Conservation (phyloP, 1,139 yeast genomes). For the Sugiyamaella xylanicola region DNA sequence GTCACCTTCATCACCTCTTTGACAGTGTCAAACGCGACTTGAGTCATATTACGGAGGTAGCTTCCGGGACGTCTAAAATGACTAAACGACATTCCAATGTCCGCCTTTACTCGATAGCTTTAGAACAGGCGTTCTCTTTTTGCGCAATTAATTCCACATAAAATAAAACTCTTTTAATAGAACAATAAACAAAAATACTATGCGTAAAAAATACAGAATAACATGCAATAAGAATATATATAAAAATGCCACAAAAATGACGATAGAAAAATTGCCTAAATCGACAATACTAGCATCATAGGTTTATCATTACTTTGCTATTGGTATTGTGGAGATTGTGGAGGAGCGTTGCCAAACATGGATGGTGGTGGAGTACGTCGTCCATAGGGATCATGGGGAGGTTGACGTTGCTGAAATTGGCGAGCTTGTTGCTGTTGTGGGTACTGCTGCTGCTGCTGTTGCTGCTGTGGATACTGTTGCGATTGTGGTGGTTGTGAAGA, state of each 20-base stretch:
- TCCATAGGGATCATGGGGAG: constrained; percentile 14
- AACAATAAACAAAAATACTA: neutral
- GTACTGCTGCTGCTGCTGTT: constrained; percentile 2
- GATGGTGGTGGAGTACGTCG: constrained; percentile 21
- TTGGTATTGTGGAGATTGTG: constrained; percentile 19
- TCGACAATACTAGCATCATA: constrained; percentile 6
- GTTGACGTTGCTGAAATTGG: constrained; percentile 4
- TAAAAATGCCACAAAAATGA: constrained; percentile 9
- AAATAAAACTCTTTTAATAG: too few relatives aligned
- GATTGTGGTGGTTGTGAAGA: constrained; percentile 5
- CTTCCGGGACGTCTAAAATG: too few relatives aligned
- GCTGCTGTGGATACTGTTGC: constrained; percentile 11
- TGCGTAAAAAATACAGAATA: constrained; percentile 8
- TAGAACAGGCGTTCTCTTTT: too few relatives aligned
- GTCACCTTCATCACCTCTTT: neutral
- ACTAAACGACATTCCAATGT: too few relatives aligned
- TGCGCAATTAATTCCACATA: neutral
- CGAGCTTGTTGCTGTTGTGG: constrained; percentile 1
- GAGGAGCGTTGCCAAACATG: constrained; percentile 20
- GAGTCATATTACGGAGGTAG: too few relatives aligned
- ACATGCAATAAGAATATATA: constrained; percentile 10
- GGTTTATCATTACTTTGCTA: constrained; percentile 2
- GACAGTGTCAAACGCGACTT: too few relatives aligned
- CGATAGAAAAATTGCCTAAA: constrained; percentile 20
- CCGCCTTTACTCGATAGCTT: too few relatives aligned